Conservation (phyloP, 2,329 filamentous ascomycete genomes). For the Cladosporium halotolerans region DNA sequence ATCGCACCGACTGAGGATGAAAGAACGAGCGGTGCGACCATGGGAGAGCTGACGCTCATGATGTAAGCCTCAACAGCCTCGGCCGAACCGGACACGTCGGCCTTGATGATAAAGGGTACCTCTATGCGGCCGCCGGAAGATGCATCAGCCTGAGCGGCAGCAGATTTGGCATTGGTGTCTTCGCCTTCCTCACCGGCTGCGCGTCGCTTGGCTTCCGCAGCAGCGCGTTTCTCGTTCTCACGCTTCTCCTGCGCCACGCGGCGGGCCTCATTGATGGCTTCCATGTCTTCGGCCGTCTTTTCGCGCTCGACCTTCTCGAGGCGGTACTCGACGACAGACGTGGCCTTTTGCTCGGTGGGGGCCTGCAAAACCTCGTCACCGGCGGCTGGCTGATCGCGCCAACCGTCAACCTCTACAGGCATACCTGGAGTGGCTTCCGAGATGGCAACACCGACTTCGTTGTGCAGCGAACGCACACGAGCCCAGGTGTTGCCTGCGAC, state of each 20-base stretch:
- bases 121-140: conserved; percentile 43
- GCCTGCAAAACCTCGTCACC: conserved; percentile 86
- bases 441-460: conserved; percentile 72
- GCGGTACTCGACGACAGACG: conserved; percentile 70
- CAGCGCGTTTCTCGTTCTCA: conserved; percentile 50
- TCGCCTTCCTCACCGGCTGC: conserved; percentile 13
- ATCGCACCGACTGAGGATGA: conserved; percentile 71
- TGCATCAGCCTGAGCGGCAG: conserved; percentile 27
- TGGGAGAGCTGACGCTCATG: conserved; percentile 72
- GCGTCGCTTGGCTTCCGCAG: conserved; percentile 25
- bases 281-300: conserved; percentile 60
- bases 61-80: conserved; percentile 81
- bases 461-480: conserved; percentile 73
- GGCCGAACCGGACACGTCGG: conserved; percentile 86
- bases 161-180: conserved; percentile 21
- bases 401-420: conserved; percentile 90
- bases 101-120: conserved; percentile 82
- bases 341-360: conserved; percentile 68
- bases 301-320: conserved; percentile 64
- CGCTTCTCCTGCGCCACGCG: conserved; percentile 53
- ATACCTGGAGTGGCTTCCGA: conserved; percentile 75
- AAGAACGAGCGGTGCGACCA: conserved; percentile 72
- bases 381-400: conserved; percentile 78
- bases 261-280: conserved; percentile 67
- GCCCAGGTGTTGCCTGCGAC: conserved; percentile 87